phyloP scores from a whole-genome alignment of 805 yeast genomes.

The Metschnikowia orientalis region DNA sequence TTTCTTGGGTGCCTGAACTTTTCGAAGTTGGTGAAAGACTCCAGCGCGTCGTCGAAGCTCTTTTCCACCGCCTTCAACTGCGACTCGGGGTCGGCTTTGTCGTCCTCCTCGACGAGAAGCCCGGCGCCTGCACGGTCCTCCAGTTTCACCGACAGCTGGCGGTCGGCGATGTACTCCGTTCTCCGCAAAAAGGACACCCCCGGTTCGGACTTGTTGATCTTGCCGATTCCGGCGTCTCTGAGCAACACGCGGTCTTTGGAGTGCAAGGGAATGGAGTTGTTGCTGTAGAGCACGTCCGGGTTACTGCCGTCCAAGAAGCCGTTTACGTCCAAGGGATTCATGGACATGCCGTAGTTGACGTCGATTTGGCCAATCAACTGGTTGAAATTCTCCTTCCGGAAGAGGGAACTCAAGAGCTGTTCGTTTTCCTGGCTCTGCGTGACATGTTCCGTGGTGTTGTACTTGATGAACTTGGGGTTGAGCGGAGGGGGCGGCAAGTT shows the following conservation, averaged over 20 bases:
- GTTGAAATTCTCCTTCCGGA: constrained; percentile 69
- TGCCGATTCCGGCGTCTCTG: constrained; percentile 67
- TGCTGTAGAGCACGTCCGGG: constrained; percentile 37
- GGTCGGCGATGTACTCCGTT: constrained; percentile 85
- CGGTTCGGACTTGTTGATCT: constrained; percentile 39
- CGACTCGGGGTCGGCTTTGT: constrained; percentile 50
- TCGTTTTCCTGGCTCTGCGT: constrained; percentile 37
- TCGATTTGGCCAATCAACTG: constrained; percentile 54
- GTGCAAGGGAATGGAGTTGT: constrained; percentile 47
- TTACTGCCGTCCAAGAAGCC: constrained; percentile 64
- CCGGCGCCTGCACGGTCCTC: constrained; percentile 24
- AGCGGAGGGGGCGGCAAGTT: constrained; percentile 90
- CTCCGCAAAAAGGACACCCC: constrained; percentile 83
- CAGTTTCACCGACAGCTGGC: constrained; percentile 31
- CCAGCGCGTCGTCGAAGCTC: constrained; percentile 64
- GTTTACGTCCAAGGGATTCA: constrained; percentile 65
- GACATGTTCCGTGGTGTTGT: constrained; percentile 35
- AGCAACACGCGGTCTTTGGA: constrained; percentile 73
- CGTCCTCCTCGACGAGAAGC: constrained; percentile 17
- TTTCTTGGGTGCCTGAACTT: constrained; percentile 73
- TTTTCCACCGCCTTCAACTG: constrained; percentile 70
- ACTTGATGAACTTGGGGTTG: constrained; percentile 77
- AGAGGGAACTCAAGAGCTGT: constrained; percentile 62
- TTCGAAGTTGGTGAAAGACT: constrained; percentile 35
- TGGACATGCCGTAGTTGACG: constrained; percentile 67